Conservation (phyloP, 495 filamentous ascomycete species). For the Hyaloscypha bicolor region DNA sequence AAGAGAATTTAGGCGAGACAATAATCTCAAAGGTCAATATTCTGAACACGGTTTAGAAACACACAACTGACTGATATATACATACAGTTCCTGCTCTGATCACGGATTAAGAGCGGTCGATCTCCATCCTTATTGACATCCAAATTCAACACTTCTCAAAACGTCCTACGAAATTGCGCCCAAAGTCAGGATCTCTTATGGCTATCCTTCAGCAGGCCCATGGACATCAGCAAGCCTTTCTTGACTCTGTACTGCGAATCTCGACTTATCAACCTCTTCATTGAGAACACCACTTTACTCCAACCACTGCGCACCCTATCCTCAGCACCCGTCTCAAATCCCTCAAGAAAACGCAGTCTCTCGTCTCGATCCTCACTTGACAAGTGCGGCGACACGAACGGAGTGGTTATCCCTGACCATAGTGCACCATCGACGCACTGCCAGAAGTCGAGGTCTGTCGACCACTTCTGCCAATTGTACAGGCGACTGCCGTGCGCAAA, state of each 20-base stretch:
- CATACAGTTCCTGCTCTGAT: not conserved
- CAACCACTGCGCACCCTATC: not conserved
- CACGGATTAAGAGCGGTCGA: slow-evolving; percentile 1
- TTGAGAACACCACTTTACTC: slow-evolving; percentile 5
- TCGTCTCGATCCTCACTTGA: slow-evolving; percentile 3
- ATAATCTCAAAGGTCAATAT: too few relatives aligned
- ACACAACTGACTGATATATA: too few relatives aligned
- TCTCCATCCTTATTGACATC: not conserved
- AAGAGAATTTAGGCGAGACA: too few relatives aligned
- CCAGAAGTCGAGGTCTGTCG: slow-evolving; percentile 18
- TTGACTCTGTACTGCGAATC: slow-evolving; percentile 7
- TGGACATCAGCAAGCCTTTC: slow-evolving; percentile 6
- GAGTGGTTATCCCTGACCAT: slow-evolving; percentile 11
- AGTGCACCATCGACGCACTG: slow-evolving; percentile 13
- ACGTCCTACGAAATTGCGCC: not conserved
- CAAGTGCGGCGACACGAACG: slow-evolving; percentile 8
- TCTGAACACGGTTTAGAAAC: too few relatives aligned
- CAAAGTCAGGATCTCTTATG: not conserved
- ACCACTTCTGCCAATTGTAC: slow-evolving; percentile 20
- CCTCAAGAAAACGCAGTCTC: slow-evolving; percentile 7
- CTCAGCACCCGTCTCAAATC: too few relatives aligned
- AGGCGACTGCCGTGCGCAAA: slow-evolving; percentile 9
- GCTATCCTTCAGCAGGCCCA: not conserved
- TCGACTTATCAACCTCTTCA: slow-evolving; percentile 9
- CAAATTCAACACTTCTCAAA: slow-evolving; percentile 1